phyloP scores from a whole-genome alignment of 73 alveolate genomes.

The Blepharisma japonicum region DNA sequence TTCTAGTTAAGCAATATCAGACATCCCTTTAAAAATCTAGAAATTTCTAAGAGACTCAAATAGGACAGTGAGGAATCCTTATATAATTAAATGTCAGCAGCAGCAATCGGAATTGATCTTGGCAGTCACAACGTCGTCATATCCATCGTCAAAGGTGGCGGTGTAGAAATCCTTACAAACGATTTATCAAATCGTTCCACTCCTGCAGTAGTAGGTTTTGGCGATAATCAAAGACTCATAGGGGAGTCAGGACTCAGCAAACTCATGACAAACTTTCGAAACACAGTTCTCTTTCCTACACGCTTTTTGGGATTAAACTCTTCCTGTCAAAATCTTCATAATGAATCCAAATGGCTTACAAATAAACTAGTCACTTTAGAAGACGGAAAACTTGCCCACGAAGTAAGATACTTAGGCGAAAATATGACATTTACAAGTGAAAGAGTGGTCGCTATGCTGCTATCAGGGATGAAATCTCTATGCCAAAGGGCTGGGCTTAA shows the following conservation, averaged over 20 bases:
- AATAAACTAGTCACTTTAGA: conserved; percentile 36
- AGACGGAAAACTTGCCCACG: conserved; percentile 37
- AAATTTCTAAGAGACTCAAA: too few species aligned
- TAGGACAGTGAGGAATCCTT: neutral
- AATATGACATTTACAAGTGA: conserved; percentile 52
- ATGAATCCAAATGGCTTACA: conserved; percentile 46
- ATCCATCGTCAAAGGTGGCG: conserved; percentile 53
- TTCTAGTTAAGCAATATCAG: too few species aligned
- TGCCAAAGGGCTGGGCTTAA: conserved; percentile 40
- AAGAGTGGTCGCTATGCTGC: conserved; percentile 49
- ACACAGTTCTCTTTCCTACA: conserved; percentile 29
- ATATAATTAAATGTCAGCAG: neutral
- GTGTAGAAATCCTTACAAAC: conserved; percentile 49
- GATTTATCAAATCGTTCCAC: conserved; percentile 52
- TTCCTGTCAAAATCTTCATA: conserved; percentile 46
- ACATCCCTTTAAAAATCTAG: too few species aligned
- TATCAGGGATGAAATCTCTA: conserved; percentile 46
- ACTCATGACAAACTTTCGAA: conserved; percentile 42
- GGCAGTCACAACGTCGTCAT: conserved; percentile 56
- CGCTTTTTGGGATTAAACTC: conserved; percentile 51
- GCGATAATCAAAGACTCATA: conserved; percentile 47
- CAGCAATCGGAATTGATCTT: conserved; percentile 52
- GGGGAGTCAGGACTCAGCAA: conserved; percentile 59
- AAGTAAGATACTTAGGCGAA: conserved; percentile 47
- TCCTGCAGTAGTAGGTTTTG: conserved; percentile 46